Base-by-base conservation (phyloP, 805 yeast genomes). In the Cyberlindnera bimundalis region DNA sequence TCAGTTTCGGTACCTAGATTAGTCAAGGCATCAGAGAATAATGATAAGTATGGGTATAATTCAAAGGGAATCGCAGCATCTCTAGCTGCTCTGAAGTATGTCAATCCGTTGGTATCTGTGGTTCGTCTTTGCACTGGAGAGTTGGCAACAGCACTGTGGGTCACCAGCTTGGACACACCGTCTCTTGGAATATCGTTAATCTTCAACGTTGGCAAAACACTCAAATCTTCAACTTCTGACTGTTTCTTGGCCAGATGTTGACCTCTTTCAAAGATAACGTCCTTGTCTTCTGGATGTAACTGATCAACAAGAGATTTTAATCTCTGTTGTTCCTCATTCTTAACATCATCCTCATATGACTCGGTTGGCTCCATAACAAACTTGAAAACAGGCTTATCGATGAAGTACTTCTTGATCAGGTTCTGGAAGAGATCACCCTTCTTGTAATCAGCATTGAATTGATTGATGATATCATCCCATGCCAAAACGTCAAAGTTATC, bases 1-100 rank as follows among this genome's bases (percentile, higher is more conserved):
- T 82, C 79, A 8, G 62, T 55, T 7, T 67, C 59, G 2, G 99
- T 91, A n/a, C 99, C 99, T 47, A 93, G 69, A 57, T 81, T 87
- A 3, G 95, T 84, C 45, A 93, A 66, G 34, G 95, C 83, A 21
- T 81, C 84, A 9, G 83, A 68, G 64, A 85, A 93, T 33, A 93
- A 60, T 0, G 96, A 85, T 45, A 93, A 59, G 50, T 76, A 89
- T 27, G 82, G 79, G 40, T 81, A 72, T 34, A 85, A 67, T 6
- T 78, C 77, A 3, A 64, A 49, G 11, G 95, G 91, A 6, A 91
- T 56, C 4, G 64, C 46, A 21, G 91, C 59, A 30, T 79, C 70
- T 45, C 83, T 81, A 27, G 79, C 62, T n/a, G 85, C 81, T 33
- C 82, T 72, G 46, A 82, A 69, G 58, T 91, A 93, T 0, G 90